These are phyloP conservation scores for Suillus luteus DNA, from an alignment of 768 basidiomycete genomes.

Conservation along the genomic window DNA sequence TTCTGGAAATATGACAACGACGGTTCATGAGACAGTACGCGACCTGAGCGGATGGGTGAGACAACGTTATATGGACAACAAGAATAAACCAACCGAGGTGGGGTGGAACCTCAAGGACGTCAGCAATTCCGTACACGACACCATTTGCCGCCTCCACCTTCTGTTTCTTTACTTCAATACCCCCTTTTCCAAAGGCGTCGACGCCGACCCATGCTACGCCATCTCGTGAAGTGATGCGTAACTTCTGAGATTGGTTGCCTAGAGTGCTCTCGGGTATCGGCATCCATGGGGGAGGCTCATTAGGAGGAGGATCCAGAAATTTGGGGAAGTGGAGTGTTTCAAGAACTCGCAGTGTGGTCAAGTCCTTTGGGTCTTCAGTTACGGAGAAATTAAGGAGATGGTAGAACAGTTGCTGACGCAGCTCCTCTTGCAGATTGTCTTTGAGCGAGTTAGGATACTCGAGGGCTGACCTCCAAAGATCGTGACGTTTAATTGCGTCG, in stretches of 20 bases:
- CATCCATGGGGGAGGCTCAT: constrained; percentile 80
- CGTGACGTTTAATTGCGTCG: constrained; percentile 71
- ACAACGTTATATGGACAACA: constrained; percentile 3
- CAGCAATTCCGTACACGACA: constrained; percentile 69
- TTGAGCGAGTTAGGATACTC: constrained; percentile 38
- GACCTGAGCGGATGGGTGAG: constrained; percentile 43
- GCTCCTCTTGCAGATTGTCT: constrained; percentile 82
- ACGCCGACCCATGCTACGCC: constrained; percentile 62
- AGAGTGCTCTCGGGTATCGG: constrained; percentile 82
- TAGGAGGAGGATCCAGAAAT: constrained; percentile 59
- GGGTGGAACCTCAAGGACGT: constrained; percentile 73
- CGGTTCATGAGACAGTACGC: constrained; percentile 57
- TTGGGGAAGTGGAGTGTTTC: constrained; percentile 76
- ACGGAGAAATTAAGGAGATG: constrained; percentile 88
- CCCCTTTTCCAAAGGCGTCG: constrained; percentile 79
- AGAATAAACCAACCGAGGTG: constrained; percentile 60
- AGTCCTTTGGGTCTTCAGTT: constrained; percentile 41
- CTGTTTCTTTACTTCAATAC: constrained; percentile 63
- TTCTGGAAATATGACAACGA: constrained; percentile 74
- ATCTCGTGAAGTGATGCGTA: constrained; percentile 61
- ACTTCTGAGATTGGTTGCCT: constrained; percentile 77
- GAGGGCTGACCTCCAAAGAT: constrained; percentile 35
- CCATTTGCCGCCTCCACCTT: constrained; percentile 70
- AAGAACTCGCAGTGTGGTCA: constrained; percentile 39
- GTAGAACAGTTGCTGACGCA: constrained; percentile 92